These are phyloP conservation scores for Lobosporangium transversale DNA, from an alignment of 192 early-diverging fungal genomes.

Conservation along the genomic window DNA sequence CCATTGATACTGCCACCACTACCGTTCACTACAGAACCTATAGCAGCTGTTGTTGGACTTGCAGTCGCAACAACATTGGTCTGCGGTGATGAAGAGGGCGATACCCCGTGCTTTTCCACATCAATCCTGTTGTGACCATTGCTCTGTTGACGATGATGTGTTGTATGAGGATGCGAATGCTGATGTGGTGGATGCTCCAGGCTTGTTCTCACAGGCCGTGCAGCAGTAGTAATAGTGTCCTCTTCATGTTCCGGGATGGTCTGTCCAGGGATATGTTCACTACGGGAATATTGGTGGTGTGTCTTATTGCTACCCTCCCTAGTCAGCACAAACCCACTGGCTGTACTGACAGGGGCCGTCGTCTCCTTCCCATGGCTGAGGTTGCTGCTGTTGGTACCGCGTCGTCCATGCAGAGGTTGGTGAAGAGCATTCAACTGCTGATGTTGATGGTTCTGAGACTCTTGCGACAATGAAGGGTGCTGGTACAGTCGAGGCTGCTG, in stretches of 20 bases:
- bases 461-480: slow-evolving; percentile 18
- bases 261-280: slow-evolving; percentile 10
- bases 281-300: slow-evolving; percentile 5
- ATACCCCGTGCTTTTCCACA: slow-evolving; percentile 10
- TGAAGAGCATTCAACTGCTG: slow-evolving; percentile 22
- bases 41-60: not conserved
- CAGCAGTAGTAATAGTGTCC: not conserved
- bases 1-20: slow-evolving; percentile 4
- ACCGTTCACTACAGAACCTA: slow-evolving; percentile 3
- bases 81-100: not conserved
- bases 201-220: slow-evolving; percentile 5
- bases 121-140: slow-evolving; percentile 35
- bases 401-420: slow-evolving; percentile 15
- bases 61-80: not conserved
- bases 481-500: slow-evolving; percentile 8
- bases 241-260: not conserved
- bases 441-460: slow-evolving; percentile 27
- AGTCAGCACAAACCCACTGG: slow-evolving; percentile 19
- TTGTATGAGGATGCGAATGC: slow-evolving; percentile 2
- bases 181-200: slow-evolving; percentile 5
- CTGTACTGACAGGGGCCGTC: slow-evolving; percentile 1
- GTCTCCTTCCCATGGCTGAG: slow-evolving; percentile 9
- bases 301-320: slow-evolving; percentile 15
- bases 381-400: not conserved
- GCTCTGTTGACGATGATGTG: slow-evolving; percentile 12